Evolutionary conservation across 1,139 yeast species (phyloP), one percentile per base, ranked within the genome.

Genomic region (Wickerhamomyces sp.): DNA sequence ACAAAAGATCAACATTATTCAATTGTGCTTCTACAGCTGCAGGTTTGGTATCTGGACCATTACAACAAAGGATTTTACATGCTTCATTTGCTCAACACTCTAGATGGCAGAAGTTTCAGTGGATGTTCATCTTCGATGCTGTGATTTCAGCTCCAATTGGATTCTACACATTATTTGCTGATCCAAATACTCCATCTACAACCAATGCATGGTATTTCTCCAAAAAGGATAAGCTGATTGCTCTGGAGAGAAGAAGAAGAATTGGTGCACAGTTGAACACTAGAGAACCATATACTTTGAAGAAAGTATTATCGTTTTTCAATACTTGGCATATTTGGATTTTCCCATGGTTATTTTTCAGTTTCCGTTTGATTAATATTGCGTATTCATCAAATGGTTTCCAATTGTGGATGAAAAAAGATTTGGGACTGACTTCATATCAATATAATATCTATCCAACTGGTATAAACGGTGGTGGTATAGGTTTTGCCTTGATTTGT

Each of bases 121-220:
- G 78, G 76, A 66, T 75, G 51, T 77, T 75, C 47, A 64, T 77
- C 14, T 65, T 76, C 47, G 79, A 76, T 52, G 80, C 79, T 2
- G 58, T 73, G 18, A 66, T 77, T 41, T 70, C 79, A 4, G 62
- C 74, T 18, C 79, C 80, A 0, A 62, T 73, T 18, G 78, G 73
- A 3, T 44, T 72, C 15, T 72, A 68, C 50, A 68, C 73, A 18
- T 62, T 71, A 64, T 32, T 64, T 26, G 71, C 62, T 14, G 67
- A 67, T 44, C 75, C 75, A 8, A 69, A 69, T 50, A 67, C 72
- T 3, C 75, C 75, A 1, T 52, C 64, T 7, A 67, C 71, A 10
- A 67, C 69, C 10, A 61, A 57, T 27, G 65, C 69, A 13, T 67
- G 66, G 62, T 68, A 67, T 48, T 63, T 66, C 48, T 59, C 49